These are phyloP conservation scores for Talaromyces sp. DNA, from an alignment of 2,329 filamentous ascomycete species.

Conservation along the genomic window DNA sequence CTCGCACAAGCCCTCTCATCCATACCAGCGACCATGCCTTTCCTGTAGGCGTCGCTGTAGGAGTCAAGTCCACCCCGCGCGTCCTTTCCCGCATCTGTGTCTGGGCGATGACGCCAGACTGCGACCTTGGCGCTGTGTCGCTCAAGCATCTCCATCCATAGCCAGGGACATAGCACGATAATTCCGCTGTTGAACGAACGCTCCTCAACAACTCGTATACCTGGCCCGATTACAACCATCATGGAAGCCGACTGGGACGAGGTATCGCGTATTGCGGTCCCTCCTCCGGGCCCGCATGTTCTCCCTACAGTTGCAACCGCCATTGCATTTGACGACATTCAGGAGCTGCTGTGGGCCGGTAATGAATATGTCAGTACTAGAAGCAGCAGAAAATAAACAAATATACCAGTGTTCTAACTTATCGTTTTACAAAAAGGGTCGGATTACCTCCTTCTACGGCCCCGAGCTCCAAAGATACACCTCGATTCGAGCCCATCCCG, in stretches of 20 bases:
- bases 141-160: not conserved
- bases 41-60: not conserved
- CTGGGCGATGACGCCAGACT: slow-evolving; percentile 10
- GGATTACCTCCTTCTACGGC: slow-evolving; percentile 82
- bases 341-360: slow-evolving; percentile 90
- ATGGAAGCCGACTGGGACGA: slow-evolving; percentile 52
- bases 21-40: not conserved
- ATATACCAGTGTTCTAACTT: not conserved
- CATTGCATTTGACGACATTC: slow-evolving; percentile 79
- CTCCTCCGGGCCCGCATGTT: slow-evolving; percentile 66
- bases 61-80: slow-evolving; percentile 3
- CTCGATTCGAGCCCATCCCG: slow-evolving; percentile 74
- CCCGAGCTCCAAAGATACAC: slow-evolving; percentile 83
- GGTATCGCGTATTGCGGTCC: slow-evolving; percentile 76
- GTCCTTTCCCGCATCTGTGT: slow-evolving; percentile 6
- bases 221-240: not conserved
- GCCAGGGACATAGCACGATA: not conserved
- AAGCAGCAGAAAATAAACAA: not conserved
- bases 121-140: slow-evolving; percentile 2
- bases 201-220: slow-evolving; percentile 9
- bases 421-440: slow-evolving; percentile 55
- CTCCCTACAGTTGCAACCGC: slow-evolving; percentile 68
- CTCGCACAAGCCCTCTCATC: not conserved
- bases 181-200: not conserved
- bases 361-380: slow-evolving; percentile 71